A percentile compares a stretch with the other conserved stretches of the same genome.
Conservation (phyloP, 495 filamentous ascomycete species). For the Lasiosphaeria miniovina region DNA sequence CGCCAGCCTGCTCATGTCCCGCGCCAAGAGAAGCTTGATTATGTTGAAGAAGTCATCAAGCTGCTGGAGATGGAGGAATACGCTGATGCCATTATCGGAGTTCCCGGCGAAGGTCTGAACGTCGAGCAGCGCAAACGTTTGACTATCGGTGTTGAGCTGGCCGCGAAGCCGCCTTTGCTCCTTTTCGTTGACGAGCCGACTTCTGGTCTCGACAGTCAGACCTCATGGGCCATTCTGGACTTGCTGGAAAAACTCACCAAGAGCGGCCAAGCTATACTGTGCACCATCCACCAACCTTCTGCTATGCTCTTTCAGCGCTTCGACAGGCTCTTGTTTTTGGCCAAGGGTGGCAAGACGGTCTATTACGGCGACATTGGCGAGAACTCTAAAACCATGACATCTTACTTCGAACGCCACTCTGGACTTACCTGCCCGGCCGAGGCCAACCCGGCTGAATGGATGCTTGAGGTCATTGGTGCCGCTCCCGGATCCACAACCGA, state of each 20-base stretch:
- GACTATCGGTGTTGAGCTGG: constrained; percentile 89
- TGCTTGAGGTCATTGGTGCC: constrained; percentile 90
- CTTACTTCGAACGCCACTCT: constrained; percentile 81
- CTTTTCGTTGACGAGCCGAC: constrained; percentile 92
- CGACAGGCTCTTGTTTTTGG: constrained; percentile 81
- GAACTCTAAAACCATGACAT: constrained; percentile 67
- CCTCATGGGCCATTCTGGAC: constrained; percentile 78
- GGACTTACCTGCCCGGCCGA: constrained; percentile 67
- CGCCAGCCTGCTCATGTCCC: constrained; percentile 73
- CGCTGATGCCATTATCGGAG: constrained; percentile 82
- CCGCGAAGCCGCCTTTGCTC: constrained; percentile 82
- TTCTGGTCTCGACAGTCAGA: constrained; percentile 80
- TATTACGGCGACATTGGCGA: constrained; percentile 90
- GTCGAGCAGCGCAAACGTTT: constrained; percentile 88
- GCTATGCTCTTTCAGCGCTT: constrained; percentile 90
- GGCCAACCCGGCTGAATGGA: constrained; percentile 94
- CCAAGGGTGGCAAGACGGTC: constrained; percentile 76
- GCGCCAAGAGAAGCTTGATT: constrained; percentile 72
- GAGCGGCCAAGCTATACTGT: constrained; percentile 81
- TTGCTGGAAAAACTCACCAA: constrained; percentile 79
- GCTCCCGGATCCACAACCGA: constrained; percentile 75
- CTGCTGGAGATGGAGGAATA: constrained; percentile 86
- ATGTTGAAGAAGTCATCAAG: constrained; percentile 89
- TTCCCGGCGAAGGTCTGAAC: constrained; percentile 85
- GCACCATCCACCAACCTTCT: constrained; percentile 91